A percentile compares a stretch with the other conserved stretches of the same genome.
phyloP scores from a whole-genome alignment of 768 basidiomycete species.

The Russula olivacea region DNA sequence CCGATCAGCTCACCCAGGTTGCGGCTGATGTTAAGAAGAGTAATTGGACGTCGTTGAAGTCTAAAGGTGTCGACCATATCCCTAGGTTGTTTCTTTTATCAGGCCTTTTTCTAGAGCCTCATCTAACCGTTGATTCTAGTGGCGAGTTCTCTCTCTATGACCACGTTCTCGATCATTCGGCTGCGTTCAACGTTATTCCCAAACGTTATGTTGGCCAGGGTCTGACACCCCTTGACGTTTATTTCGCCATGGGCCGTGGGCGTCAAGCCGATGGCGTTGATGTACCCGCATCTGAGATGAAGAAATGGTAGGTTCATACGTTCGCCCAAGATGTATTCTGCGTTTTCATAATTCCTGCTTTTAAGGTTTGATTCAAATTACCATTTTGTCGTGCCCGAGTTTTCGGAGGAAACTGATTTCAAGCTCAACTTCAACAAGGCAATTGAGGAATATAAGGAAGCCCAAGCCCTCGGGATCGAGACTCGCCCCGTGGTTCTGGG shows the following conservation, averaged over 20 bases:
- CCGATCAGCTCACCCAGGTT: constrained; percentile 80
- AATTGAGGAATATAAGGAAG: constrained; percentile 90
- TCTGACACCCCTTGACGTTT: constrained; percentile 86
- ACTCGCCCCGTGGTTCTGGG: constrained; percentile 97
- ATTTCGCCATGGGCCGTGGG: constrained; percentile 99
- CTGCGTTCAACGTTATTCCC: constrained; percentile 94
- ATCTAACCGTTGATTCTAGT: constrained; percentile 39
- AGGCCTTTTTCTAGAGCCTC: constrained; percentile 23
- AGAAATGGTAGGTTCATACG: constrained; percentile 77
- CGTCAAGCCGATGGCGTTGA: constrained; percentile 93
- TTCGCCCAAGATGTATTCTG: background rate
- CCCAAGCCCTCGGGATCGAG: constrained; percentile 77
- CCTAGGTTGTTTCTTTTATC: constrained; percentile 60
- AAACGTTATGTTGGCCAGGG: constrained; percentile 85
- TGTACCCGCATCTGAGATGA: constrained; percentile 97
- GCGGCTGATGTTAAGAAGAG: constrained; percentile 84
- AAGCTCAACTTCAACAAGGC: constrained; percentile 95
- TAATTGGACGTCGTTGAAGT: constrained; percentile 84
- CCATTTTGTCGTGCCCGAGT: constrained; percentile 97
- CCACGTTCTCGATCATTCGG: constrained; percentile 96
- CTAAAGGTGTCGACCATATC: constrained; percentile 79
- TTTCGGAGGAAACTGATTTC: constrained; percentile 86
- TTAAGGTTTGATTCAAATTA: constrained; percentile 96
- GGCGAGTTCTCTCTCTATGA: constrained; percentile 99
- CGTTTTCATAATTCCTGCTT: constrained; percentile 7